Evolutionary conservation across 2,329 filamentous ascomycete species (phyloP).

Genomic region (Aspergillus nomiae): DNA sequence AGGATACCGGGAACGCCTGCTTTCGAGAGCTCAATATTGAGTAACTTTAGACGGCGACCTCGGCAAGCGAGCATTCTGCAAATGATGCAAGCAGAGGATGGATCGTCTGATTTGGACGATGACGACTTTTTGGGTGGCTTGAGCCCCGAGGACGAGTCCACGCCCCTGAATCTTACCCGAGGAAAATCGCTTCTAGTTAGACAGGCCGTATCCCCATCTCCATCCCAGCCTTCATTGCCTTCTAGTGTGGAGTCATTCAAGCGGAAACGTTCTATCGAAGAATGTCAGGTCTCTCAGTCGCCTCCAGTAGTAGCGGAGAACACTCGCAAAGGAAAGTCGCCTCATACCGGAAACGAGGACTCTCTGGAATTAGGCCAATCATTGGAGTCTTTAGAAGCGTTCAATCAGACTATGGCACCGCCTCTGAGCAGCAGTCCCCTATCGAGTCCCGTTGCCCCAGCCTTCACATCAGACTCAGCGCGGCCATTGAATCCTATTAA

Average conservation of each 20-base stretch:
- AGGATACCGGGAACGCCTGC: slow-evolving; percentile 43
- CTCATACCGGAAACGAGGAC: slow-evolving; percentile 2
- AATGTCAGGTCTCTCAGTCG: slow-evolving; percentile 33
- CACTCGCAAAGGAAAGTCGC: slow-evolving; percentile 21
- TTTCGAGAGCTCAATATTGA: slow-evolving; percentile 46
- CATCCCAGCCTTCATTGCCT: slow-evolving; percentile 27
- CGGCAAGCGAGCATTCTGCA: slow-evolving; percentile 49
- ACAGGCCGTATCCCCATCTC: slow-evolving; percentile 24
- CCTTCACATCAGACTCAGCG: slow-evolving; percentile 7
- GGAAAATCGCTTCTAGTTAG: slow-evolving; percentile 32
- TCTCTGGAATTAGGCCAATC: slow-evolving; percentile 15
- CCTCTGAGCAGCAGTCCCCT: slow-evolving; percentile 40
- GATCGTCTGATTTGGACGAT: slow-evolving; percentile 38
- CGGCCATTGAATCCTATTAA: slow-evolving; percentile 3
- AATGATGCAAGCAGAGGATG: slow-evolving; percentile 46
- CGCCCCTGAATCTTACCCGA: slow-evolving; percentile 41
- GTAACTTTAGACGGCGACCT: slow-evolving; percentile 46
- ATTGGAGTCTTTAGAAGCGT: slow-evolving; percentile 22
- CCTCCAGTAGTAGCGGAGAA: slow-evolving; percentile 22
- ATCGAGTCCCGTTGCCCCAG: slow-evolving; percentile 21
- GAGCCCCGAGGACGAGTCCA: slow-evolving; percentile 49
- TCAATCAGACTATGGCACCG: slow-evolving; percentile 41
- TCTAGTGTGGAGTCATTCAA: slow-evolving; percentile 37
- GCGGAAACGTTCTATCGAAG: slow-evolving; percentile 35
- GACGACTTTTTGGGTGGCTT: slow-evolving; percentile 47